Evolutionary conservation across 495 filamentous ascomycete genomes (phyloP), one percentile per base, ranked within the genome.

Genomic region (Physcia stellaris): DNA sequence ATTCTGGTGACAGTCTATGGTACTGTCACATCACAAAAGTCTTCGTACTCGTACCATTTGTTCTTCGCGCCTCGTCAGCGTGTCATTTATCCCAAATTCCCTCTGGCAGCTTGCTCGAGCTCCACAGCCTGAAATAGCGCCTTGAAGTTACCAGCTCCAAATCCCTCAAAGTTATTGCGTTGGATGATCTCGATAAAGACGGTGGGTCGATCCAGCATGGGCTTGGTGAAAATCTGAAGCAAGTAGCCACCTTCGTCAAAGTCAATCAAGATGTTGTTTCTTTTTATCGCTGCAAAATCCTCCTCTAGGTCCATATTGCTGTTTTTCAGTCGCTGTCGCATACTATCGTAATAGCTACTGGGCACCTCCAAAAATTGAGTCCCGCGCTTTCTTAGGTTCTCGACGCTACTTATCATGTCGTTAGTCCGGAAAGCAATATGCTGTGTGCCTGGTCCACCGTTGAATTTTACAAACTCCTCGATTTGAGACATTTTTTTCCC

Each of bases 101-200:
- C 39, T 10, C 31, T 22, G 15, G 34, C 16, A 2, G 70, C 83
- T 62, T 94, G 87, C 53, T 93, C 86, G 15, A 84, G 57, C 67
- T 94, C 86, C 57, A 94, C 83, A 3, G 87, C 86, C 61, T 94
- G 85, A 50, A 94, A 94, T 45, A 94, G 47, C 37, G 76, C 83
- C 70, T 83, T 93, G 63, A 94, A 93, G 52, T 94, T 94, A n/a
- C 86, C 86, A 2, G 85, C 87, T 3, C 86, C 85, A 47, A 94
- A 94, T 0, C 87, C 87, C 7, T 75, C 68, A 57, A 94, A 94
- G 43, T 85, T 76, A 44, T 85, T 73, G 24, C 85, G 63, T 58
- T 94, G 82, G 49, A 94, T 94, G 43, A 94, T 86, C 69, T 94
- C 87, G 39, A 94, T 71, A 55, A 94, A 94, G 0, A 94, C 85